phyloP scores from a whole-genome alignment of 2,329 filamentous ascomycete species.

The Microdochium trichocladiopsis region DNA sequence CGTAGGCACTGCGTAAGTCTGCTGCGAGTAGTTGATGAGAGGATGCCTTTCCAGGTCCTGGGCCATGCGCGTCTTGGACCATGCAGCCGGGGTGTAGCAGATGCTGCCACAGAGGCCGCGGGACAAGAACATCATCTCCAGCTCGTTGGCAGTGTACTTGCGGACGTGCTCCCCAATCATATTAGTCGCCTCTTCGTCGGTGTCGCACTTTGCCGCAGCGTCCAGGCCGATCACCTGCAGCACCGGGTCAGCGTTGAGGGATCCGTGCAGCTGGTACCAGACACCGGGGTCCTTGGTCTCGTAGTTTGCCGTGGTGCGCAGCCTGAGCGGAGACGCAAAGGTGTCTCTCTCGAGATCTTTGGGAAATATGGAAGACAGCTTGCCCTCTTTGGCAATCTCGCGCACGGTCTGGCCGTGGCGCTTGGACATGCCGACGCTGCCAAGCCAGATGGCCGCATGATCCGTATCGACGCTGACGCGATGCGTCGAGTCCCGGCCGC shows the following conservation, averaged over 20 bases:
- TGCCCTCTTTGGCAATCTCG: slow-evolving; percentile 17
- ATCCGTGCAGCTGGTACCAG: slow-evolving; percentile 45
- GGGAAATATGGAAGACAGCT: slow-evolving; percentile 9
- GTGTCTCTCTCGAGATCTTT: slow-evolving; percentile 30
- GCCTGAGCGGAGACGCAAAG: slow-evolving; percentile 24
- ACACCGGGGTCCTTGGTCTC: slow-evolving; percentile 34
- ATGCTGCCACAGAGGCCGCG: slow-evolving; percentile 35
- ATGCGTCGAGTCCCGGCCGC: slow-evolving; percentile 7
- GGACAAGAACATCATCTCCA: slow-evolving; percentile 31
- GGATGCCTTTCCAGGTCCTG: slow-evolving; percentile 31
- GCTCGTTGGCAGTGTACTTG: slow-evolving; percentile 28
- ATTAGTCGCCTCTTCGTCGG: slow-evolving; percentile 21
- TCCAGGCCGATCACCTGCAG: slow-evolving; percentile 38
- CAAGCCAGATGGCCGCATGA: slow-evolving; percentile 36
- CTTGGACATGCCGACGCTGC: slow-evolving; percentile 26
- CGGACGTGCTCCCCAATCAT: slow-evolving; percentile 21
- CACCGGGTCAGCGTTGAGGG: slow-evolving; percentile 32
- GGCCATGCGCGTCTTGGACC: slow-evolving; percentile 34
- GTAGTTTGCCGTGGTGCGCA: slow-evolving; percentile 37
- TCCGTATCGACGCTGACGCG: slow-evolving; percentile 34
- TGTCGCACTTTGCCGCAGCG: slow-evolving; percentile 10
- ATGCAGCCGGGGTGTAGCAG: slow-evolving; percentile 33
- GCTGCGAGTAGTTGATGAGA: slow-evolving; percentile 28
- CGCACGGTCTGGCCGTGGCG: slow-evolving; percentile 26
- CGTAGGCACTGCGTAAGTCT: slow-evolving; percentile 24